A percentile compares a stretch with the other conserved stretches of the same genome.
Evolutionary conservation across 768 basidiomycete genomes (phyloP).

Genomic region (Phanerochaete sordida): DNA sequence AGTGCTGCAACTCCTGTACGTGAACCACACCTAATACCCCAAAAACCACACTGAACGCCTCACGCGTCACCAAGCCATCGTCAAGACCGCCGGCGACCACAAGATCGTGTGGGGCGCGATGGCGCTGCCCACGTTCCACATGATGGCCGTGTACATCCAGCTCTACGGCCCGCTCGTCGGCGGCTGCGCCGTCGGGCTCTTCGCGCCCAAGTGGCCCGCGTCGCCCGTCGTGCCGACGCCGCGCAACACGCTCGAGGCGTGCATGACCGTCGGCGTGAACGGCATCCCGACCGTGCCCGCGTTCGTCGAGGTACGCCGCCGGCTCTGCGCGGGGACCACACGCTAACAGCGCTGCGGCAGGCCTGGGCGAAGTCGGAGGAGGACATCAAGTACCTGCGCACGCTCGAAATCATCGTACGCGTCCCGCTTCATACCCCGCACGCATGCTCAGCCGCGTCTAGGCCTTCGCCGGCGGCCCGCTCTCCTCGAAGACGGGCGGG

Average conservation of each 20-base stretch:
- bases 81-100: constrained; percentile 10
- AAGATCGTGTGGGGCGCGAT: constrained; percentile 12
- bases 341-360: neutral
- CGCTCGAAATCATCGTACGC: constrained; percentile 1
- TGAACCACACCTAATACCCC: neutral
- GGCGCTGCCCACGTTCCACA: constrained; percentile 32
- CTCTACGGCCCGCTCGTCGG: constrained; percentile 22
- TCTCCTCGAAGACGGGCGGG: neutral
- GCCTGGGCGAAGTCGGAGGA: constrained; percentile 3
- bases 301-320: constrained; percentile 23
- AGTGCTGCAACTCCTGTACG: constrained; percentile 10
- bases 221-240: constrained; percentile 10
- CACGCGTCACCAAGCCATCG: neutral
- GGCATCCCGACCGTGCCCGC: constrained; percentile 21
- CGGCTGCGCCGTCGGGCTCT: constrained; percentile 3
- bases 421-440: neutral
- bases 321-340: neutral
- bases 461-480: constrained; percentile 7
- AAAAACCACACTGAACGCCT: neutral
- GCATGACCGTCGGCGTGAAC: constrained; percentile 8
- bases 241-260: constrained; percentile 1
- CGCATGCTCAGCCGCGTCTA: neutral
- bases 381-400: constrained; percentile 1
- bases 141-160: constrained; percentile 25
- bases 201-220: constrained; percentile 1